Evolutionary conservation across 495 filamentous ascomycete species (phyloP), one percentile per base, ranked within the genome.

Genomic region (Hyaloscypha hepaticicola): DNA sequence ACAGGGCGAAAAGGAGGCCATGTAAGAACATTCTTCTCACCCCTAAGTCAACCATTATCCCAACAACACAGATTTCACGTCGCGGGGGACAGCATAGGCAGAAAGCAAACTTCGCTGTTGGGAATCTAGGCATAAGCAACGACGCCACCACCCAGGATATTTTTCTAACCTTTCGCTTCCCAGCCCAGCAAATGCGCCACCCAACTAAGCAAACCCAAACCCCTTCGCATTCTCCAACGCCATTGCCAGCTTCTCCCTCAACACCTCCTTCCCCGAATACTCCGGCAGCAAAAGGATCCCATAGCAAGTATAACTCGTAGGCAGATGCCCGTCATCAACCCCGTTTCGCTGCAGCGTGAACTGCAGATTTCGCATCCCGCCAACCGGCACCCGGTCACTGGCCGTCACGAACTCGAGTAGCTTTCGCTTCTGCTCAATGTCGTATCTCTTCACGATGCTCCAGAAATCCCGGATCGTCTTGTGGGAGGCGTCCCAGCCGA

Each of bases 341-440:
- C 91, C 92, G 72, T 92, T 91, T 67, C 85, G 88, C 77, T 93
- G 87, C 31, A 99, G 79, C 33, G 88, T 83, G 74, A 99, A 98
- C 76, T 87, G 85, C 53, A 97, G 79, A 65, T 87, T 90, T 64
- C 82, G 80, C 64, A 91, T 83, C 12, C 94, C 94, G 41, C 88
- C 91, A 1, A 96, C 90, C 0, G 95, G 95, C 6, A 98, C 81
- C 9, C 95, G 85, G 73, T 96, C 93, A 74, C 88, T 93, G 4
- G 93, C 92, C 25, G 95, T 99, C 25, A 98, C 93, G 67, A 99
- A 99, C 73, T 97, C 93, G 60, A 99, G 79, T 55, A 99, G 78
- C 70, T 82, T 82, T 33, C 85, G 81, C 70, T 88, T 87, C 78
- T 87, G 85, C 55, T 82, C 81, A n/a, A 88, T 79, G 33, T 87